Evolutionary conservation across 2,329 filamentous ascomycete species (phyloP).

Genomic region (Pseudomassariella vexata): DNA sequence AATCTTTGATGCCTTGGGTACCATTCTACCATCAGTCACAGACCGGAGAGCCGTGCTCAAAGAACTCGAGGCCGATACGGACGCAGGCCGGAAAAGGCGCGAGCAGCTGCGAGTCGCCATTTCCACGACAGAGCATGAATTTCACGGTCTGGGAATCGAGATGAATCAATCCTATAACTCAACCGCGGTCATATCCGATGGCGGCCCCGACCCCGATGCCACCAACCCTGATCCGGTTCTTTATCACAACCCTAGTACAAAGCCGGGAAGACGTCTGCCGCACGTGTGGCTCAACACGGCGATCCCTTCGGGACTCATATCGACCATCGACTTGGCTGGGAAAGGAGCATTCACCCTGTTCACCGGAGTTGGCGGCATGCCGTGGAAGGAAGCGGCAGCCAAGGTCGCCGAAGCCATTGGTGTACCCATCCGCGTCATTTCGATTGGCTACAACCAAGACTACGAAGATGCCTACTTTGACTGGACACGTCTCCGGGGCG

Average conservation of each 20-base stretch:
- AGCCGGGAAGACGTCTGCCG: slow-evolving; percentile 53
- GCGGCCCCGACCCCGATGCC: too few species aligned
- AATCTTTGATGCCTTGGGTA: slow-evolving; percentile 39
- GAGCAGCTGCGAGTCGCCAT: slow-evolving; percentile 30
- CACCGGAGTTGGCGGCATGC: slow-evolving; percentile 49
- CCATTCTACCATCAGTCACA: slow-evolving; percentile 29
- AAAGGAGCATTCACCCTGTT: slow-evolving; percentile 45
- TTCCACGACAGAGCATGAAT: slow-evolving; percentile 31
- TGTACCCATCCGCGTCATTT: slow-evolving; percentile 40
- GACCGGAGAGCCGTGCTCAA: slow-evolving; percentile 30
- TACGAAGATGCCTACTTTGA: slow-evolving; percentile 58
- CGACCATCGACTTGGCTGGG: slow-evolving; percentile 55
- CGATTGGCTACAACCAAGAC: slow-evolving; percentile 52
- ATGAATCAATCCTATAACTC: slow-evolving; percentile 48
- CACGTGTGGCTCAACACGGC: slow-evolving; percentile 56
- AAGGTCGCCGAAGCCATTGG: slow-evolving; percentile 30
- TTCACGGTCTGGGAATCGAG: slow-evolving; percentile 45
- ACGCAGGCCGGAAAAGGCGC: slow-evolving; percentile 28
- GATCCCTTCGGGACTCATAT: slow-evolving; percentile 37
- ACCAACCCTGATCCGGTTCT: too few species aligned
- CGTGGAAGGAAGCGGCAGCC: slow-evolving; percentile 45
- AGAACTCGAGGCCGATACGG: slow-evolving; percentile 32
- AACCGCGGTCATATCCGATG: slow-evolving; percentile 32
- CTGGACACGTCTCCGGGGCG: slow-evolving; percentile 47
- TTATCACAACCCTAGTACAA: too few species aligned